Conservation (phyloP, 164 flowering plant genomes). For the Tetracentron sinense region DNA sequence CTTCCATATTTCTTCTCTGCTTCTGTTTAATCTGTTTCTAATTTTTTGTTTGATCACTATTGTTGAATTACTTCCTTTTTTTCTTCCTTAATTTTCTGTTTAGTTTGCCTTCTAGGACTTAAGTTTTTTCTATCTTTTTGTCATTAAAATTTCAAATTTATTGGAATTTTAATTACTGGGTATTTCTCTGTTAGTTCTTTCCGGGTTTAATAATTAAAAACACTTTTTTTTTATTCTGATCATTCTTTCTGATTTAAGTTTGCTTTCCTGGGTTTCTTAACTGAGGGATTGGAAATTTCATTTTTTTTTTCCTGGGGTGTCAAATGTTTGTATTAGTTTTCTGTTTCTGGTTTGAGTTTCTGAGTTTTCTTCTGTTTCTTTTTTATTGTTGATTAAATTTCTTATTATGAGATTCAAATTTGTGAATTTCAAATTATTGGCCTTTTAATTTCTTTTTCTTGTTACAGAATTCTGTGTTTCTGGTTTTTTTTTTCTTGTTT, state of each 20-base stretch:
- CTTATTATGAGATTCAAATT: not conserved
- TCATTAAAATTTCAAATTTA: no score
- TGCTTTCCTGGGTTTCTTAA: slow-evolving; percentile 2
- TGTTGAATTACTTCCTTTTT: not conserved
- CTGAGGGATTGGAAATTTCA: not conserved
- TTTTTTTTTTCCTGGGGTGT: not conserved
- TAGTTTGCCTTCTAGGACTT: not conserved
- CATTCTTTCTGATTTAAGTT: slow-evolving; percentile 10
- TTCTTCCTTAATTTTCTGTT: not conserved
- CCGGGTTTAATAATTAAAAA: not conserved
- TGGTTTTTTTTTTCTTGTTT: slow-evolving; percentile 1
- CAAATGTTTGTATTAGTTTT: not conserved
- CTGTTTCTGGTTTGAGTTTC: not conserved
- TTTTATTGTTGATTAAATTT: not conserved
- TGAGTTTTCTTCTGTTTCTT: not conserved
- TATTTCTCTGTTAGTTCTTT: not conserved
- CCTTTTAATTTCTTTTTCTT: not conserved
- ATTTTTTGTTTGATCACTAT: not conserved
- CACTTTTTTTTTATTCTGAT: not conserved
- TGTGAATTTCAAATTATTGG: not conserved
- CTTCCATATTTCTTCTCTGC: slow-evolving; percentile 11
- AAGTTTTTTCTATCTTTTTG: not conserved
- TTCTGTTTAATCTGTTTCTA: not conserved
- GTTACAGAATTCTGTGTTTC: slow-evolving; percentile 10
- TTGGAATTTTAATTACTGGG: not conserved